Evolutionary conservation across 805 yeast genomes (phyloP).

Genomic region (Yamadazyma nakazawae): DNA sequence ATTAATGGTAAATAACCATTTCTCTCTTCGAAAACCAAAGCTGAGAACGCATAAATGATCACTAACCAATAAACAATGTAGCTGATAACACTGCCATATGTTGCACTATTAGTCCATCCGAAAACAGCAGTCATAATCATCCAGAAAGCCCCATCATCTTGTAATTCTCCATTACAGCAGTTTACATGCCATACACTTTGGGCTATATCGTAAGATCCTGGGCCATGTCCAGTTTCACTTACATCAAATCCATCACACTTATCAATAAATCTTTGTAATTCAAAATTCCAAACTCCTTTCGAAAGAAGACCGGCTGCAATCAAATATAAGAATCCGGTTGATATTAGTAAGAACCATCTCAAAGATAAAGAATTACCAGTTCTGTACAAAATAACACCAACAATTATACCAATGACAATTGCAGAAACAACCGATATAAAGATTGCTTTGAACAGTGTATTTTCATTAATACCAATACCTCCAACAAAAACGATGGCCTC

Average conservation of each 20-base stretch:
- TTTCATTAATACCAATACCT: constrained; percentile 57
- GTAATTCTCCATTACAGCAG: constrained; percentile 82
- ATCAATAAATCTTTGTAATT: constrained; percentile 70
- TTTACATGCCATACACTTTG: constrained; percentile 90
- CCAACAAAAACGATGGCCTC: constrained; percentile 92
- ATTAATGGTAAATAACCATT: constrained; percentile 57
- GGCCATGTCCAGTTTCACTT: constrained; percentile 87
- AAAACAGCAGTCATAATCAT: constrained; percentile 84
- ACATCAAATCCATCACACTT: constrained; percentile 80
- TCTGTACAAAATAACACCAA: constrained; percentile 67
- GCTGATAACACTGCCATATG: constrained; percentile 78
- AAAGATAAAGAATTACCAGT: constrained; percentile 79
- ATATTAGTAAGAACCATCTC: constrained; percentile 66
- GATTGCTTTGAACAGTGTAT: constrained; percentile 43
- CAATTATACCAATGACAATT: constrained; percentile 50
- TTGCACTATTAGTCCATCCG: constrained; percentile 95
- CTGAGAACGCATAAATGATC: constrained; percentile 43
- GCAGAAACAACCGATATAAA: constrained; percentile 59
- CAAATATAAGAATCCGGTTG: constrained; percentile 77
- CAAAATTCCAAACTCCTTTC: constrained; percentile 88
- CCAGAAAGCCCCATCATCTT: constrained; percentile 75
- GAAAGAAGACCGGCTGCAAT: constrained; percentile 87
- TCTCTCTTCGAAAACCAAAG: constrained; percentile 47
- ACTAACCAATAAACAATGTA: constrained; percentile 70
- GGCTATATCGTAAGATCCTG: constrained; percentile 83